Evolutionary conservation across 2,329 filamentous ascomycete genomes (phyloP).

Genomic region (Ilyonectria mors-panacis): DNA sequence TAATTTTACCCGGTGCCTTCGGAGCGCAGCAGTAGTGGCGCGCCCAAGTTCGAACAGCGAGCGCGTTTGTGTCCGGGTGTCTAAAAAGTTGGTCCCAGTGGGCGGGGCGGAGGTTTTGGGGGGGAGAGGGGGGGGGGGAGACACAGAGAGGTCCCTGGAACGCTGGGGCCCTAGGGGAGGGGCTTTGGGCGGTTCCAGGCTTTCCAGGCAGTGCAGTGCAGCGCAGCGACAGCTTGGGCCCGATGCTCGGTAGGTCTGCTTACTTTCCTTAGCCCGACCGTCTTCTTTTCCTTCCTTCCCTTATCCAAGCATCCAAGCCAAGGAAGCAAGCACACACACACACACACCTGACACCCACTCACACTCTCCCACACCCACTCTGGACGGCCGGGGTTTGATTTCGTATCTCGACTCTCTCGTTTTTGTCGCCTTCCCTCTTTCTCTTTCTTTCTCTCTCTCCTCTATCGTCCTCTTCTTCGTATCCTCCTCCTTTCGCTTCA

Average conservation of each 20-base stretch:
- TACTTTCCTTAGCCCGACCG: slow-evolving; percentile 9
- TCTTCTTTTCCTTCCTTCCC: slow-evolving; percentile 3
- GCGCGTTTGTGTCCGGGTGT: background rate
- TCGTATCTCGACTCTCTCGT: slow-evolving; percentile 31
- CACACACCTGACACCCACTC: slow-evolving; percentile 14
- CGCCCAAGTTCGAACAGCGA: background rate
- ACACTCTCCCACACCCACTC: slow-evolving; percentile 26
- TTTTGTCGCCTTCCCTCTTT: slow-evolving; percentile 18
- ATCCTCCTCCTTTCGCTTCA: slow-evolving; percentile 35
- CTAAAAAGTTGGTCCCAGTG: background rate
- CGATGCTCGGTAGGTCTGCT: background rate
- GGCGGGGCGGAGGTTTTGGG: background rate
- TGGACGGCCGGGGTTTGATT: slow-evolving; percentile 23
- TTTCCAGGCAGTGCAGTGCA: background rate
- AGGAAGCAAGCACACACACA: slow-evolving; percentile 19
- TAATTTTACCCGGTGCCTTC: background rate
- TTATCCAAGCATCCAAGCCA: slow-evolving; percentile 6
- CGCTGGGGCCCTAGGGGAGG: background rate
- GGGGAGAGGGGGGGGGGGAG: too few relatives aligned
- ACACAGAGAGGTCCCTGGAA: background rate
- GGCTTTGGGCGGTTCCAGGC: background rate
- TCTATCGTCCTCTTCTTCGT: slow-evolving; percentile 13
- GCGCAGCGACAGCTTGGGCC: slow-evolving; percentile 2
- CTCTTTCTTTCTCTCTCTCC: slow-evolving; percentile 23
- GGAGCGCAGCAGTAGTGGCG: background rate